phyloP scores from a whole-genome alignment of 441 rosid genomes.

The Viola pubescens region DNA sequence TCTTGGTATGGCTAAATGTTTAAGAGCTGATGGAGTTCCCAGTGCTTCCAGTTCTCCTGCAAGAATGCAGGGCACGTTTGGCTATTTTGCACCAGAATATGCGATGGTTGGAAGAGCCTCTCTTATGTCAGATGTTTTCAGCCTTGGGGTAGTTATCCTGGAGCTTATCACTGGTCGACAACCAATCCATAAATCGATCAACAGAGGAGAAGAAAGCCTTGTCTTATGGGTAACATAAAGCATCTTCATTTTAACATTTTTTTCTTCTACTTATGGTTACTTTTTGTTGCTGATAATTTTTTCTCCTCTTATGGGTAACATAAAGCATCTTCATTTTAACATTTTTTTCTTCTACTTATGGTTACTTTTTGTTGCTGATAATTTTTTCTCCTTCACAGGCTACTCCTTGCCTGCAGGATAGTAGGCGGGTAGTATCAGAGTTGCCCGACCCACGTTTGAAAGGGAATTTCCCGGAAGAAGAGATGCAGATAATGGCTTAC shows the following conservation, averaged over 20 bases:
- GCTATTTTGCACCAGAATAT: constrained; percentile 96
- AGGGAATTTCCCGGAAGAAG: constrained; percentile 69
- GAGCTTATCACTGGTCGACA: constrained; percentile 89
- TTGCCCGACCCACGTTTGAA: constrained; percentile 73
- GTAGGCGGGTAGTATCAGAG: constrained; percentile 50
- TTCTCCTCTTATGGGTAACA: constrained; percentile 50
- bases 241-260: constrained; percentile 1
- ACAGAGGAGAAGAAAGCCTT: constrained; percentile 86
- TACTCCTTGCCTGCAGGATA: constrained; percentile 64
- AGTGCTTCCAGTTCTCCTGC: constrained; percentile 89
- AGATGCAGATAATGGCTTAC: constrained; percentile 83
- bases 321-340: neutral
- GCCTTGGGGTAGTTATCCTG: constrained; percentile 93
- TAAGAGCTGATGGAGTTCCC: constrained; percentile 65
- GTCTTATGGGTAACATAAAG: constrained; percentile 81
- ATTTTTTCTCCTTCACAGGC: constrained; percentile 40
- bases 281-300: neutral
- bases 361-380: neutral
- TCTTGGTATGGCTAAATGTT: constrained; percentile 92
- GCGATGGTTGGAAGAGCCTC: constrained; percentile 91
- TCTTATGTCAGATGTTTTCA: constrained; percentile 89
- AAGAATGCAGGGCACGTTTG: constrained; percentile 91
- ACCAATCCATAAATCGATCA: constrained; percentile 60
- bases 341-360: neutral
- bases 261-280: neutral